Base-by-base conservation (phyloP, 305 asterid genomes). In the Fraxinus paxiana region DNA sequence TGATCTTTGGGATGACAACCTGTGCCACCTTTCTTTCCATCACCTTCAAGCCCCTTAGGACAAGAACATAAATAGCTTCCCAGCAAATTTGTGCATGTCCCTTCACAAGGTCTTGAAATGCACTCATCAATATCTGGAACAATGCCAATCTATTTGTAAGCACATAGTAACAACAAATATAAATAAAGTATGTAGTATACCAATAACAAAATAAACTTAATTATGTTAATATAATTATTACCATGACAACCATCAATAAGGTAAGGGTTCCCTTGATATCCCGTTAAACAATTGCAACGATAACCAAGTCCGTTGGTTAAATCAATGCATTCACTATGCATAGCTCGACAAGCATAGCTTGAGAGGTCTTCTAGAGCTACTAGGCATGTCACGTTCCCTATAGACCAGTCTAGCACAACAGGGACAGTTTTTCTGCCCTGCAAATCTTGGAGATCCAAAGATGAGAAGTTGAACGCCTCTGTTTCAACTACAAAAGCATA, bases 201-300 rank as follows among this genome's bases (percentile, higher is more conserved):
- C 28, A 34, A 22, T 80, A 83, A 26, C 86, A 73, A 69, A 69
- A 34, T 20, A 75, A 75, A 37, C 17, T 83, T 13, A 65, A 51
- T 51, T 51, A 8, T 51, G 22, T 51, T 17, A 71, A 71, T 80
- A 17, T 3, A 46, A 10, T 48, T 38, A 48, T 33, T 83, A 83
- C 86, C 86, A 69, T 24, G 69, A 33, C 83, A 83, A 37, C 86
- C 81, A 69, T 69, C 81, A 75, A 34, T 20, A 69, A 75, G 71
- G 46, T 83, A 83, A 75, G 86, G 81, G 6, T 83, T 83, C 56
- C 86, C 86, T 31, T 76, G 70, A 56, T 67, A 79, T 22, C 86
- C 83, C 20, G 24, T 35, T 54, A 13, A 35, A 83, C 83, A 75
- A 13, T 46, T 48, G 74, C 86, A 83, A 10, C 2, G 59, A 81